Conservation (phyloP, 495 filamentous ascomycete species). For the Neurospora africana region DNA sequence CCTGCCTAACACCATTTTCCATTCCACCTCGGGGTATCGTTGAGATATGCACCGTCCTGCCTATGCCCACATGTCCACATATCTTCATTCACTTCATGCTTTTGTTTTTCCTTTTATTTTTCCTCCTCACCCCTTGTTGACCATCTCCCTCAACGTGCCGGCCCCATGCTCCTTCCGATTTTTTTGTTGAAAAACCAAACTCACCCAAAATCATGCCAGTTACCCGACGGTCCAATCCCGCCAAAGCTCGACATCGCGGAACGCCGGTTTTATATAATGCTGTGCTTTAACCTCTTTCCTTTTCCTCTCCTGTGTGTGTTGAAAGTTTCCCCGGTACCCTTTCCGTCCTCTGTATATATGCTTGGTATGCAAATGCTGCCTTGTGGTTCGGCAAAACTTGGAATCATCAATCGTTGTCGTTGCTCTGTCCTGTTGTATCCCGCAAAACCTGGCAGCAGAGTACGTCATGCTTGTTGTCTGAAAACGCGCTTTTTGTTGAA, state of each 20-base stretch:
- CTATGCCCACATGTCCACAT: neutral
- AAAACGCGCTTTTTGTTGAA: neutral
- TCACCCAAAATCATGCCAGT: neutral
- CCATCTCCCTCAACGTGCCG: neutral
- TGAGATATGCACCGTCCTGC: neutral
- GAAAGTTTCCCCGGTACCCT: neutral
- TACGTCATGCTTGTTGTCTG: neutral
- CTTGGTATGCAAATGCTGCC: neutral
- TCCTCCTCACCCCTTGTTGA: neutral
- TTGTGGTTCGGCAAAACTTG: neutral
- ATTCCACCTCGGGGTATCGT: neutral
- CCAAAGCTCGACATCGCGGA: neutral
- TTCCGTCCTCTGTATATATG: neutral
- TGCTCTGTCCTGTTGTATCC: neutral
- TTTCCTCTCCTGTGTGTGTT: neutral
- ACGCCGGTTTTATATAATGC: neutral
- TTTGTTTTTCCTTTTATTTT: neutral
- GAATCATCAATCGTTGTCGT: neutral
- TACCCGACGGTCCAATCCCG: neutral
- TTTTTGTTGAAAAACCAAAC: neutral
- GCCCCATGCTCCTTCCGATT: neutral
- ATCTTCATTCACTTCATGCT: neutral
- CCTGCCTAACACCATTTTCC: neutral
- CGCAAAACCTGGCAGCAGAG: neutral
- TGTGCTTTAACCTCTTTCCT: neutral